phyloP scores from a whole-genome alignment of 1,284 basidiomycete genomes.

The Ganoderma boninense region DNA sequence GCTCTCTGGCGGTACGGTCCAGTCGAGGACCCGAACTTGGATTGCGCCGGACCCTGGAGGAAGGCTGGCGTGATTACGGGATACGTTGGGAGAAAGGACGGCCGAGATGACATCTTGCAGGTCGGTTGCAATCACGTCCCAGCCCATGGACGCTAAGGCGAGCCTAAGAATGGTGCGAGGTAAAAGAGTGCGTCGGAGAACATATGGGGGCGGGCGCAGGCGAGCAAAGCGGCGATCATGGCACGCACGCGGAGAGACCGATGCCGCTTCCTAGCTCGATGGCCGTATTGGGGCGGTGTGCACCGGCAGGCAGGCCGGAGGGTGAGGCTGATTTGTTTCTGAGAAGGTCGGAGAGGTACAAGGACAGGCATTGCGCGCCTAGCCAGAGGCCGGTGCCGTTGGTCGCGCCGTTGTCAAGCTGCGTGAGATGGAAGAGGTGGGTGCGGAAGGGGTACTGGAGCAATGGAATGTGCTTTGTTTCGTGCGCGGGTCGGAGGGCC shows the following conservation, averaged over 20 bases:
- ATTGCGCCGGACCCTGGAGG: slow-evolving; percentile 50
- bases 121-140: slow-evolving; percentile 85
- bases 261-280: slow-evolving; percentile 88
- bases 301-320: slow-evolving; percentile 30
- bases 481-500: slow-evolving; percentile 57
- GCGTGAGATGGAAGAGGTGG: slow-evolving; percentile 55
- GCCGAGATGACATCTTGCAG: slow-evolving; percentile 70
- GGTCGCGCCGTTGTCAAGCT: slow-evolving; percentile 66
- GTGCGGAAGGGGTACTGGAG: slow-evolving; percentile 58
- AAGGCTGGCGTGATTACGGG: slow-evolving; percentile 53
- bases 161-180: slow-evolving; percentile 54
- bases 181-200: slow-evolving; percentile 16
- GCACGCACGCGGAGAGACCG: slow-evolving; percentile 77
- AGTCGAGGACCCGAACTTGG: slow-evolving; percentile 71
- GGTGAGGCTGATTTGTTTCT: slow-evolving; percentile 31
- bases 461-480: slow-evolving; percentile 70
- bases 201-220: slow-evolving; percentile 13
- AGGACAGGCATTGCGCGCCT: slow-evolving; percentile 77
- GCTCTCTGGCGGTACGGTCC: slow-evolving; percentile 59
- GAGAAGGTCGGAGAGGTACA: slow-evolving; percentile 59
- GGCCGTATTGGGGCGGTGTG: slow-evolving; percentile 50
- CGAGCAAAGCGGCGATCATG: slow-evolving; percentile 25
- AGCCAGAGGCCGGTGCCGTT: slow-evolving; percentile 94
- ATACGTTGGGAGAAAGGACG: slow-evolving; percentile 75
- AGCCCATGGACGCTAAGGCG: slow-evolving; percentile 74